These are phyloP conservation scores for Suillus discolor DNA, from an alignment of 768 basidiomycete genomes.

Conservation along the genomic window DNA sequence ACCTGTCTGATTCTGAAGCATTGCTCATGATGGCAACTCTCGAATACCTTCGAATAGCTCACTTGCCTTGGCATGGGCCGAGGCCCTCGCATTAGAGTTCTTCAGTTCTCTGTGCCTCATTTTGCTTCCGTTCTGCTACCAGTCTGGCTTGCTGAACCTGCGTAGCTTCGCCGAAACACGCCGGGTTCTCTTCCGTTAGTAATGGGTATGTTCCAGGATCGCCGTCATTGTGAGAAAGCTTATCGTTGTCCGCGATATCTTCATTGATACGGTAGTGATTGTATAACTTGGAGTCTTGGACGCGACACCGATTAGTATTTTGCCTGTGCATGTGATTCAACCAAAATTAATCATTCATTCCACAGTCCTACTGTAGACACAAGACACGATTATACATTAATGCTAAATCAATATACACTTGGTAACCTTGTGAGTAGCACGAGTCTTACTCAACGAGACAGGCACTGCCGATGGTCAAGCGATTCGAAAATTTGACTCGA, in stretches of 20 bases:
- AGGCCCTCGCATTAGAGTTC: too few relatives aligned
- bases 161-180: too few relatives aligned
- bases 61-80: too few relatives aligned
- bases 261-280: neutral
- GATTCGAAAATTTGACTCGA: neutral
- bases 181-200: too few relatives aligned
- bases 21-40: too few relatives aligned
- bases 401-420: neutral
- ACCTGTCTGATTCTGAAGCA: too few relatives aligned
- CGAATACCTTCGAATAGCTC: too few relatives aligned
- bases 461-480: neutral
- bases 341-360: too few relatives aligned
- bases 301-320: neutral
- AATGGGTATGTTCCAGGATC: slow-evolving; percentile 21
- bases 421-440: neutral
- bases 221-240: slow-evolving; percentile 2
- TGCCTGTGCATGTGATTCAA: neutral
- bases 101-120: too few relatives aligned
- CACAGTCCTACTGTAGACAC: neutral
- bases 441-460: neutral
- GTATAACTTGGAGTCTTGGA: neutral
- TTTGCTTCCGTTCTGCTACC: too few relatives aligned
- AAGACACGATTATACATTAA: too few relatives aligned
- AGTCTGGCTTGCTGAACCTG: too few relatives aligned
- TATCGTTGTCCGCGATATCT: neutral